A percentile compares a stretch with the other conserved stretches of the same genome.
These are phyloP conservation scores for Sugiyamaella xylanicola DNA, from an alignment of 1,139 yeast genomes.

Conservation along the genomic window DNA sequence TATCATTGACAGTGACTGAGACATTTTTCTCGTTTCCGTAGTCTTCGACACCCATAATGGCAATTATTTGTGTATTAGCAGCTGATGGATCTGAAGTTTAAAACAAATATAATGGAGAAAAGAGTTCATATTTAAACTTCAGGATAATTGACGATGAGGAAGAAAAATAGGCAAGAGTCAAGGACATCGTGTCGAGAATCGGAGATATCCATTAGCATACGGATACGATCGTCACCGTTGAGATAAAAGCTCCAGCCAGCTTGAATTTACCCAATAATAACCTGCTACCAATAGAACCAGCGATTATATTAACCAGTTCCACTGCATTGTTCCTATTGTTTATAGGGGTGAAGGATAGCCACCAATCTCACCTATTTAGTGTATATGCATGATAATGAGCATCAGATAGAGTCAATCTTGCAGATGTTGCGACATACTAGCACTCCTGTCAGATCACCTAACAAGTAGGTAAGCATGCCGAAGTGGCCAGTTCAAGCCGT, in stretches of 20 bases:
- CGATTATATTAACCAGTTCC: background rate
- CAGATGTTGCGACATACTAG: background rate
- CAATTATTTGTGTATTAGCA: background rate
- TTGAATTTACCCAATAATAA: background rate
- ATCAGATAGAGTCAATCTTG: background rate
- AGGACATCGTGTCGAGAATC: background rate
- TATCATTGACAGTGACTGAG: background rate
- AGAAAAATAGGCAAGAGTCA: background rate
- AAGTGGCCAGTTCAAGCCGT: background rate
- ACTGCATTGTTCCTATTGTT: background rate
- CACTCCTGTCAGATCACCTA: no score
- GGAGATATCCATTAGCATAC: background rate
- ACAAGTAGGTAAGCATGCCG: no score
- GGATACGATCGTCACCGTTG: background rate
- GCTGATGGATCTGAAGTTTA: background rate
- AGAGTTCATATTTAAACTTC: background rate
- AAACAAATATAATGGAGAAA: background rate
- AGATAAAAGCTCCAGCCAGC: background rate
- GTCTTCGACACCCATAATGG: background rate
- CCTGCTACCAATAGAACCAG: background rate
- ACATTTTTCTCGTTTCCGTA: slow-evolving; percentile 2
- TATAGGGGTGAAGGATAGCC: background rate
- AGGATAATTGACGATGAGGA: background rate
- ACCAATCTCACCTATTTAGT: background rate
- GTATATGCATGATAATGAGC: background rate